phyloP scores from a whole-genome alignment of 305 asterid species.

The Fraxinus velutina region DNA sequence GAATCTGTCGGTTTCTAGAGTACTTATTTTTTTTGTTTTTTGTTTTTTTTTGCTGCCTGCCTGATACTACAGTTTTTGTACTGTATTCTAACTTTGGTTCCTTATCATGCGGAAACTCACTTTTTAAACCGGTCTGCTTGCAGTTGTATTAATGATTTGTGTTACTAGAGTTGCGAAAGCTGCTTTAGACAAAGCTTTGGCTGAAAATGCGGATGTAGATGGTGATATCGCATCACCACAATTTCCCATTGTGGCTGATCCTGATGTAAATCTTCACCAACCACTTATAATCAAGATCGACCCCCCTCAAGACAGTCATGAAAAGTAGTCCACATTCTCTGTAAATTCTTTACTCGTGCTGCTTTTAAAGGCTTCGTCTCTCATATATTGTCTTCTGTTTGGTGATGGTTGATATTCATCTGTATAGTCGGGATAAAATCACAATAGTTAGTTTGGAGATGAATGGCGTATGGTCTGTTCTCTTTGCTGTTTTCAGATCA shows the following conservation, averaged over 20 bases:
- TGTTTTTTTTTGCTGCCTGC: neutral
- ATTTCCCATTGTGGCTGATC: slow-evolving; percentile 35
- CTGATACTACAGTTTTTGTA: neutral
- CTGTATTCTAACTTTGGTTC: neutral
- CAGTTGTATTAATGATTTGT: slow-evolving; percentile 62
- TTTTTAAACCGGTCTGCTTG: slow-evolving; percentile 18
- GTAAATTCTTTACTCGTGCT: slow-evolving; percentile 32
- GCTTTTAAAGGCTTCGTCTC: slow-evolving; percentile 8
- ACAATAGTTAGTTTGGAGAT: neutral
- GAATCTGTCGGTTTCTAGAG: neutral
- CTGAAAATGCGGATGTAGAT: slow-evolving; percentile 63
- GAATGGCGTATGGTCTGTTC: neutral
- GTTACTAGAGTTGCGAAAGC: slow-evolving; percentile 81
- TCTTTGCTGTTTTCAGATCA: too few species aligned
- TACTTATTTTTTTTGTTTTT: neutral
- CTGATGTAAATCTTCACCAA: slow-evolving; percentile 43
- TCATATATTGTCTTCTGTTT: neutral
- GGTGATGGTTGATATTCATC: neutral
- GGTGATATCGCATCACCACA: slow-evolving; percentile 32
- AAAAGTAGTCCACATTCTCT: slow-evolving; percentile 25
- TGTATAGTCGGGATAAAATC: neutral
- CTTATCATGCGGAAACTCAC: neutral
- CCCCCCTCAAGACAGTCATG: slow-evolving; percentile 38
- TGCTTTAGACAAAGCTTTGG: slow-evolving; percentile 86
- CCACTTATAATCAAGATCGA: slow-evolving; percentile 59